Evolutionary conservation across 2,329 filamentous ascomycete genomes (phyloP).

Genomic region (Trematosphaeria pertusa): DNA sequence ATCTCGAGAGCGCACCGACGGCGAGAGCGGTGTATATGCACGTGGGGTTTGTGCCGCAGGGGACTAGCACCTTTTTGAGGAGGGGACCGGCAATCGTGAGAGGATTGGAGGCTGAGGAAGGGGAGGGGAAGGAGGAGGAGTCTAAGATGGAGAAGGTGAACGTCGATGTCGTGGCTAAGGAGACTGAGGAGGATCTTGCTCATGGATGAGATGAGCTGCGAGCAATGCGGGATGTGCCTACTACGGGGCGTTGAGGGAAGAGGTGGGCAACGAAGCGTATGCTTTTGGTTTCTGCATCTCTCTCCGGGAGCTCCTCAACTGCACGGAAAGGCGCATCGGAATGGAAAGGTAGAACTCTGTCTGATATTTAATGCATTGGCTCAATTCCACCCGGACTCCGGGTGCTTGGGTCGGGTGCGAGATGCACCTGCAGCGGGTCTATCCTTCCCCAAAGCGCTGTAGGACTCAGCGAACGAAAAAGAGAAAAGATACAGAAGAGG

Average conservation of each 20-base stretch:
- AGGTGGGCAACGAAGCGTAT: not conserved
- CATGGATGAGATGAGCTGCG: not conserved
- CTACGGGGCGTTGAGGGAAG: not conserved
- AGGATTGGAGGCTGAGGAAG: constrained; percentile 9
- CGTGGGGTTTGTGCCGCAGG: constrained; percentile 33
- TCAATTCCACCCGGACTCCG: no score
- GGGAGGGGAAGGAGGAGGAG: not conserved
- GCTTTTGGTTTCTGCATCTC: not conserved
- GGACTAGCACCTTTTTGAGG: constrained; percentile 25
- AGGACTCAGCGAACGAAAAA: no score
- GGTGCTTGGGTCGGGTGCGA: no score
- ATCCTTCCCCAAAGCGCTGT: no score
- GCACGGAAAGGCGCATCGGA: no score
- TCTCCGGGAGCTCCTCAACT: not conserved
- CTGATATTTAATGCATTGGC: no score
- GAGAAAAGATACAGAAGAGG: no score
- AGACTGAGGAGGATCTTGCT: constrained; percentile 5
- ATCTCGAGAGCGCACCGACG: constrained; percentile 33
- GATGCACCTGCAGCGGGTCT: no score
- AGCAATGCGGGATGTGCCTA: not conserved
- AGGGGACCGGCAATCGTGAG: constrained; percentile 22
- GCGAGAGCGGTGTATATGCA: constrained; percentile 39
- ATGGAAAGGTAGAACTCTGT: no score
- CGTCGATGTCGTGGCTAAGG: constrained; percentile 9
- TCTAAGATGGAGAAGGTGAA: constrained; percentile 7